Base-by-base conservation (phyloP, 768 basidiomycete species). In the Trametes maxima region DNA sequence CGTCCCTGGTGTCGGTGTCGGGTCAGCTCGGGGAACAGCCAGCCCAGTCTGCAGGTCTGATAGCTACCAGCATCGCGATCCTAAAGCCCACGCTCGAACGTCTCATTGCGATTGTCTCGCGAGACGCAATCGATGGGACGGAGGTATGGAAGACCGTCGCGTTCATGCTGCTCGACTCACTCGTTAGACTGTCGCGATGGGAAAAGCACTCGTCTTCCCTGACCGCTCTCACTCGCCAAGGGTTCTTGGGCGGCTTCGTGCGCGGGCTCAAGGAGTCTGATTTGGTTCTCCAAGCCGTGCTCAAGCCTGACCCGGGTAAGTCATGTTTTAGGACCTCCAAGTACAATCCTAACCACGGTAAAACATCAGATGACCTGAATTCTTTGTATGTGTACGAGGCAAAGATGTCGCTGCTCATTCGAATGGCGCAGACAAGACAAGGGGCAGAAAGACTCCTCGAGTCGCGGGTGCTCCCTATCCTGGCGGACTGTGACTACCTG, bases 111-210 rank as follows among this genome's bases (percentile, higher is more conserved):
- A 80, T 85, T 39, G 79, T 96, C 40, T 85, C 92, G 21, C 82
- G 93, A n/a, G 96, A 98, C 69, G 95, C 94, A 1, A 90, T 93
- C 55, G 95, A 97, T 65, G 95, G 95, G 7, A 87, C 92, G 17
- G 95, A 98, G 73, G 92, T 98, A 2, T 98, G 96, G 96, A 93
- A 93, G 75, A 95, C 95, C 2, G 86, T 98, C 16, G 92, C 95
- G 10, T 98, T 95, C 71, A 90, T 95, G 80, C 78, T 94, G 2
- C 79, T 98, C 44, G 93, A 95, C 67, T 87, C 90, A 0, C 79
- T 95, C 8, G 82, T 90, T 17, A 83, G 89, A 45, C 76, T 95
- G 0, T 90, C 86, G 40, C 83, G 83, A 25, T 73, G 77, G 49
- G 89, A 94, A 65, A 89, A 85, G 74, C 87, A 88, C 49, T 81